Percentiles rank a stretch among this genome's conserved stretches.
Conservation (phyloP, 78 protist species). For the Planoprotostelium fungivorum region DNA sequence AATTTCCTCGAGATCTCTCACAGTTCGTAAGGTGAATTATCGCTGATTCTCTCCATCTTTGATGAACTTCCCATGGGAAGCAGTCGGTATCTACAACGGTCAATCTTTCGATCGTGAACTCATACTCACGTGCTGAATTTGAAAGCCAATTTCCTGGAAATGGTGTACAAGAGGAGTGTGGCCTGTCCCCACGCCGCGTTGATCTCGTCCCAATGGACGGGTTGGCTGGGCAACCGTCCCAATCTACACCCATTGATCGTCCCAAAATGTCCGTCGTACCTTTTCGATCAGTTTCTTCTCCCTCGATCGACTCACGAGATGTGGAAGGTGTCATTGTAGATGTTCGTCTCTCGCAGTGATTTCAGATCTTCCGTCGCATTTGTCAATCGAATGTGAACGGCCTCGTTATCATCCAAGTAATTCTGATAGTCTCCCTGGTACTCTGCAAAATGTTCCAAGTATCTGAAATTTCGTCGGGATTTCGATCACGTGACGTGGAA, state of each 20-base stretch:
- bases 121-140: slow-evolving; percentile 10
- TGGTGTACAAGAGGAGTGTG: slow-evolving; percentile 65
- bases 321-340: slow-evolving; percentile 85
- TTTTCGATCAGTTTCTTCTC: background rate
- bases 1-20: background rate
- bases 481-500: background rate
- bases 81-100: slow-evolving; percentile 6
- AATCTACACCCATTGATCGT: slow-evolving; percentile 83
- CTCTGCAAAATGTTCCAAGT: slow-evolving; percentile 9
- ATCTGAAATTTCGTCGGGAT: background rate
- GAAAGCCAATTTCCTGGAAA: slow-evolving; percentile 44
- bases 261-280: slow-evolving; percentile 80
- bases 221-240: slow-evolving; percentile 71
- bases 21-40: background rate
- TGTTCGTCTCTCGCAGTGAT: slow-evolving; percentile 60
- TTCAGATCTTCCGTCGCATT: slow-evolving; percentile 42
- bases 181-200: slow-evolving; percentile 92
- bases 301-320: slow-evolving; percentile 15
- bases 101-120: no score
- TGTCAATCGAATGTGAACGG: slow-evolving; percentile 15
- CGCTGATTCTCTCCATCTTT: slow-evolving; percentile 17
- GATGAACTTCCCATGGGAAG: slow-evolving; percentile 61
- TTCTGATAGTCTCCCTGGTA: slow-evolving; percentile 24
- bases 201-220: slow-evolving; percentile 84
- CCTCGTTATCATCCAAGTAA: slow-evolving; percentile 22